Percentiles rank a stretch among this genome's conserved stretches.
Evolutionary conservation across 139 green algal species (phyloP).

Genomic region (Coelastrella sp.): DNA sequence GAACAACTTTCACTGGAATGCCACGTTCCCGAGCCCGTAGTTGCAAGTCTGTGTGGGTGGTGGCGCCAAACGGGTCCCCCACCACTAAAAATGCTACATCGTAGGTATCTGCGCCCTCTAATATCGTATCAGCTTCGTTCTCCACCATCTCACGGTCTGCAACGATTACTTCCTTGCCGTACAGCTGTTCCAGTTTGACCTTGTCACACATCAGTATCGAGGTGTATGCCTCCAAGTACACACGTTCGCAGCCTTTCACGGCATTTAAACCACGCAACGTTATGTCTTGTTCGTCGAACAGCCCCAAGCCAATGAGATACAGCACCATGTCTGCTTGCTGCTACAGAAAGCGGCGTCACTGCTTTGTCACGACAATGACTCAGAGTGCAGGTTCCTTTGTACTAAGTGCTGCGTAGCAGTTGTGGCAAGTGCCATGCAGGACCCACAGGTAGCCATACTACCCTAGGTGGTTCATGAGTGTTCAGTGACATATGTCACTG

Average conservation of each 20-base stretch:
- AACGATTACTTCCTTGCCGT: constrained; percentile 89
- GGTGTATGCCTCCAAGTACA: constrained; percentile 98
- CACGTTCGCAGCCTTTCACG: constrained; percentile 71
- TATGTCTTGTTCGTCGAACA: constrained; percentile 96
- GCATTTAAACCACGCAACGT: constrained; percentile 93
- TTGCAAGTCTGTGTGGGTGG: constrained; percentile 83
- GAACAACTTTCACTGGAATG: constrained; percentile 89
- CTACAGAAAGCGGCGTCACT: background rate
- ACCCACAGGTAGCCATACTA: too few species aligned
- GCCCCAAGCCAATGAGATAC: constrained; percentile 93
- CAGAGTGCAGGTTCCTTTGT: background rate
- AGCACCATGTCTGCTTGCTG: constrained; percentile 79
- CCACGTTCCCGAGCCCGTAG: constrained; percentile 79
- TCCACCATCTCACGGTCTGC: constrained; percentile 76
- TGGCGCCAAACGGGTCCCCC: constrained; percentile 93
- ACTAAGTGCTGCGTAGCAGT: too few species aligned
- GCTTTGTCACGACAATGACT: background rate
- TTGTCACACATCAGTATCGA: constrained; percentile 94
- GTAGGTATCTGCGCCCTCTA: constrained; percentile 79
- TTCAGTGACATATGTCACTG: too few species aligned
- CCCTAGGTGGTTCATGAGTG: too few species aligned
- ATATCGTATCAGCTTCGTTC: constrained; percentile 82
- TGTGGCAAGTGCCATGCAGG: too few species aligned
- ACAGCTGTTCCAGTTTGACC: constrained; percentile 90
- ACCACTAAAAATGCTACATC: constrained; percentile 98